phyloP scores from a whole-genome alignment of 495 filamentous ascomycete species.

The Aspergillus funiculosus region DNA sequence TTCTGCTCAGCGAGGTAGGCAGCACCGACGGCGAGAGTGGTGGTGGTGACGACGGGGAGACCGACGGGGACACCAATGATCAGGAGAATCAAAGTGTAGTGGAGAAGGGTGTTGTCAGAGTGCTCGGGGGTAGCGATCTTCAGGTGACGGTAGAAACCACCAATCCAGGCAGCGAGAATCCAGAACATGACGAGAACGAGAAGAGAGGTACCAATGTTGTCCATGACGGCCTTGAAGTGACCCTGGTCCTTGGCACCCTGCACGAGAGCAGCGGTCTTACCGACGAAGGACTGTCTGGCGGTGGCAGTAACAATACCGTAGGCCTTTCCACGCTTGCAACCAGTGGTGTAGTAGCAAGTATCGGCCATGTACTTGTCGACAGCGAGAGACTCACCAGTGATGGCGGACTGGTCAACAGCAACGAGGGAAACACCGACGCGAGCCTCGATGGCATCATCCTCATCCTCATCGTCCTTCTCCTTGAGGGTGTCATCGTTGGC shows the following conservation, averaged over 20 bases:
- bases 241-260: slow-evolving; percentile 65
- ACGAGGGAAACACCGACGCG: slow-evolving; percentile 60
- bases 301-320: slow-evolving; percentile 60
- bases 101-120: slow-evolving; percentile 51
- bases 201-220: slow-evolving; percentile 69
- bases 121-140: slow-evolving; percentile 58
- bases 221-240: slow-evolving; percentile 81
- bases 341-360: slow-evolving; percentile 67
- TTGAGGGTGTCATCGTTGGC: slow-evolving; percentile 54
- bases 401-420: slow-evolving; percentile 68
- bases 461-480: slow-evolving; percentile 58
- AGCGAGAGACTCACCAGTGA: slow-evolving; percentile 72
- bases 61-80: slow-evolving; percentile 72
- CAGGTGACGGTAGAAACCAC: slow-evolving; percentile 69
- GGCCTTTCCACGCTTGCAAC: slow-evolving; percentile 73
- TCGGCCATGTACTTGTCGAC: slow-evolving; percentile 76
- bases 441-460: slow-evolving; percentile 47
- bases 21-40: slow-evolving; percentile 68
- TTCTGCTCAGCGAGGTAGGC: slow-evolving; percentile 69
- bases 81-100: slow-evolving; percentile 61
- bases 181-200: slow-evolving; percentile 68
- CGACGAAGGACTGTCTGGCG: slow-evolving; percentile 65
- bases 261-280: slow-evolving; percentile 64
- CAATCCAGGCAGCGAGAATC: slow-evolving; percentile 67
- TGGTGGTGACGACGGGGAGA: slow-evolving; percentile 70